These are phyloP conservation scores for Chiua virens DNA, from an alignment of 768 basidiomycete genomes.

Conservation along the genomic window DNA sequence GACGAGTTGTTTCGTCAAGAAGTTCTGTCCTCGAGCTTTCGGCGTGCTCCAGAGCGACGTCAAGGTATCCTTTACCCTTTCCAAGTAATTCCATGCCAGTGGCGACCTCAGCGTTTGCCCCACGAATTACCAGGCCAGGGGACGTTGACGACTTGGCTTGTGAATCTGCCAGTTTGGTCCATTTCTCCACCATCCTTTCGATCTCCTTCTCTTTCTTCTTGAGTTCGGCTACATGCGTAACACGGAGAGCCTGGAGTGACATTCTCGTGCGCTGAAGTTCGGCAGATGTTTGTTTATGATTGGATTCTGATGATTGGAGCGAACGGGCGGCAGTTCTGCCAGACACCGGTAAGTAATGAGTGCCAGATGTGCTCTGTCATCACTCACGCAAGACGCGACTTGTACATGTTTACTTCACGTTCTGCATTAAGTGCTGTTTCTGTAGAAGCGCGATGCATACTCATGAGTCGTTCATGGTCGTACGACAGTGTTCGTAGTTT, in stretches of 20 bases:
- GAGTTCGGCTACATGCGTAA: slow-evolving; percentile 66
- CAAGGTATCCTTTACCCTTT: slow-evolving; percentile 56
- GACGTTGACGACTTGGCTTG: slow-evolving; percentile 67
- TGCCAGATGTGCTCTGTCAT: neutral
- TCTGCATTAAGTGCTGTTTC: slow-evolving; percentile 73
- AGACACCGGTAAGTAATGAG: slow-evolving; percentile 7
- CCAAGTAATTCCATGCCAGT: slow-evolving; percentile 46
- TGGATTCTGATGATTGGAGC: slow-evolving; percentile 57
- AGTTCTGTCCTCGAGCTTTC: slow-evolving; percentile 65
- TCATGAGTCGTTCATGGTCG: slow-evolving; percentile 72
- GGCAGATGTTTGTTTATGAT: slow-evolving; percentile 66
- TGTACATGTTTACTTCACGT: slow-evolving; percentile 72
- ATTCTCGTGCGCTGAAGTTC: slow-evolving; percentile 76
- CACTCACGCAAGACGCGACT: slow-evolving; percentile 69
- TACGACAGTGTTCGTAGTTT: slow-evolving; percentile 77
- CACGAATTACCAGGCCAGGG: slow-evolving; percentile 51
- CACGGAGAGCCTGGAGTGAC: slow-evolving; percentile 64
- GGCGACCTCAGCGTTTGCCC: slow-evolving; percentile 50
- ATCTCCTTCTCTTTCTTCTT: slow-evolving; percentile 82
- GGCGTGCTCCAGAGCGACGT: slow-evolving; percentile 70
- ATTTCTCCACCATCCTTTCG: slow-evolving; percentile 72
- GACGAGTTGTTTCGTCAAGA: slow-evolving; percentile 59
- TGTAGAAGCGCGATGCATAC: slow-evolving; percentile 57
- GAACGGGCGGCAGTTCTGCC: slow-evolving; percentile 51
- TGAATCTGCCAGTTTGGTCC: slow-evolving; percentile 67